These are phyloP conservation scores for Trichophyton rubrum DNA, from an alignment of 2,329 filamentous ascomycete genomes.

Conservation along the genomic window DNA sequence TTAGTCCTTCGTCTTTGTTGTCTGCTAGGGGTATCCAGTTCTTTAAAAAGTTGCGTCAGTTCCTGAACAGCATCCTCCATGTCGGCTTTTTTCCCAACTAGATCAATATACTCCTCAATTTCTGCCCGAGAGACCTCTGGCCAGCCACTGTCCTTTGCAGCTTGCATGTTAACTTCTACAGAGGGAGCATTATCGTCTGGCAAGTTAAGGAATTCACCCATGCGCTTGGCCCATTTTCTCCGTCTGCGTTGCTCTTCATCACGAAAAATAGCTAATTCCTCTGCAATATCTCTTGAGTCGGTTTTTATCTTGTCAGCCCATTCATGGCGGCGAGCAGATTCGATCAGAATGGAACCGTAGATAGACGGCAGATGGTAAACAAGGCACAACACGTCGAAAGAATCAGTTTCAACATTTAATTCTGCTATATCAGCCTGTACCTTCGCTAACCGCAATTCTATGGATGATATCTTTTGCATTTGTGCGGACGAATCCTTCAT, in stretches of 20 bases:
- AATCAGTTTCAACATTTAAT: slow-evolving; percentile 62
- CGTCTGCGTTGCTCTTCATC: slow-evolving; percentile 84
- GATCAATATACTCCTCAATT: slow-evolving; percentile 58
- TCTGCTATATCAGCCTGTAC: slow-evolving; percentile 60
- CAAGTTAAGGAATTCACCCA: slow-evolving; percentile 57
- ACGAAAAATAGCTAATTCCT: slow-evolving; percentile 83
- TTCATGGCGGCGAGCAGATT: slow-evolving; percentile 73
- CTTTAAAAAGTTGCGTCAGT: slow-evolving; percentile 61
- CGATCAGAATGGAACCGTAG: slow-evolving; percentile 78
- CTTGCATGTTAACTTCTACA: slow-evolving; percentile 73
- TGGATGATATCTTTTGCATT: slow-evolving; percentile 69
- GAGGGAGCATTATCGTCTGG: slow-evolving; percentile 59
- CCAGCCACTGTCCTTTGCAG: slow-evolving; percentile 63
- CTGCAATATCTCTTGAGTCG: slow-evolving; percentile 75
- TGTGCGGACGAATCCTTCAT: slow-evolving; percentile 54
- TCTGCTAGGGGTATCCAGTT: slow-evolving; percentile 68
- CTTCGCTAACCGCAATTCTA: slow-evolving; percentile 62
- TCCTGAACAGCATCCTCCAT: slow-evolving; percentile 58
- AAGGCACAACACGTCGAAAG: slow-evolving; percentile 67
- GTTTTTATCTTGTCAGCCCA: slow-evolving; percentile 85
- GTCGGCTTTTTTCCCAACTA: slow-evolving; percentile 51
- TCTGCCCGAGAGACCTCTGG: slow-evolving; percentile 64
- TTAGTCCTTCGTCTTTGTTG: slow-evolving; percentile 78
- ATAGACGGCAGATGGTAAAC: slow-evolving; percentile 76
- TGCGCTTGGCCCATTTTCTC: slow-evolving; percentile 78